phyloP scores from a whole-genome alignment of 1,284 basidiomycete species.

The Entoloma clypeatum region DNA sequence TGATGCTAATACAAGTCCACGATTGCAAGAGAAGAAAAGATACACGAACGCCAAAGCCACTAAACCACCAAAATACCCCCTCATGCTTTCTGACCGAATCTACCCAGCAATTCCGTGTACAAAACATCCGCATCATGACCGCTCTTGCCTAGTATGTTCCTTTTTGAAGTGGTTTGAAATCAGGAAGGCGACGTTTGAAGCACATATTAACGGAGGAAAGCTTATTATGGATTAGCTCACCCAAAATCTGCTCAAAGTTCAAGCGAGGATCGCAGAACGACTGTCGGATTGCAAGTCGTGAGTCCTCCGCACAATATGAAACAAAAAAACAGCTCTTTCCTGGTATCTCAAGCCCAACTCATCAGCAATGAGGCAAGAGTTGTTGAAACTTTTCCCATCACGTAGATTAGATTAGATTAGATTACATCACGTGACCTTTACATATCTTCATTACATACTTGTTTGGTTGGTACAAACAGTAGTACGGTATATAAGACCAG shows the following conservation, averaged over 20 bases:
- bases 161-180: constrained; percentile 78
- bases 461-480: too few species aligned
- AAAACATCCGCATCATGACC: constrained; percentile 29
- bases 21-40: too few species aligned
- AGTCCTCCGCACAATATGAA: not conserved
- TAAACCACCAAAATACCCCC: too few species aligned
- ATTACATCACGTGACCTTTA: too few species aligned
- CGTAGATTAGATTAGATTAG: too few species aligned
- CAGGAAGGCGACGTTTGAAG: constrained; percentile 71
- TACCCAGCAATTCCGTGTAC: constrained; percentile 33
- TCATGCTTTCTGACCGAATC: constrained; percentile 2
- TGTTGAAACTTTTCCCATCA: too few species aligned
- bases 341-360: constrained; percentile 73
- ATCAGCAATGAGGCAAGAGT: too few species aligned
- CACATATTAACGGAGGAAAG: constrained; percentile 2
- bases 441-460: too few species aligned
- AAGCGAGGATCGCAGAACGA: constrained; percentile 80
- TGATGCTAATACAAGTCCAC: too few species aligned
- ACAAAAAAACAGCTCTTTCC: constrained; percentile 34
- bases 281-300: constrained; percentile 26
- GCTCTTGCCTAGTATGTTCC: constrained; percentile 39
- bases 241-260: constrained; percentile 80
- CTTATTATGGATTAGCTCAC: constrained; percentile 34
- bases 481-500: too few species aligned
- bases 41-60: too few species aligned